Base-by-base conservation (phyloP, 495 filamentous ascomycete genomes). In the Apodospora peruviana region DNA sequence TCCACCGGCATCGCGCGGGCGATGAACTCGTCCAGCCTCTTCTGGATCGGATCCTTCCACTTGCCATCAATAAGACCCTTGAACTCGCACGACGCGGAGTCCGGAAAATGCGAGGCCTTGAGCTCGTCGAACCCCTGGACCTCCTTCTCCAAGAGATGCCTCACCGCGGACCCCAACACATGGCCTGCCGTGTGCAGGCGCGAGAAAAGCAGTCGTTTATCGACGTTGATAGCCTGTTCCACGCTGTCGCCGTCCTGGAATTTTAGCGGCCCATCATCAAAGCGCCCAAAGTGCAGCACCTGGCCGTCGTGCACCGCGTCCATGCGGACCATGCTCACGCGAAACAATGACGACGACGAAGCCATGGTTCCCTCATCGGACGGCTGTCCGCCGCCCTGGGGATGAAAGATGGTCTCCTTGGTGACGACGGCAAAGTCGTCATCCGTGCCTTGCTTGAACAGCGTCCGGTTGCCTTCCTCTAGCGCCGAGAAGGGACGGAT, bases 311-410 rank as follows among this genome's bases (percentile, higher is more conserved):
- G 62, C 29, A 64, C 43, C 4, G 65, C 56, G 29, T 66, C 64
- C 57, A 70, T 70, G 41, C 80, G 80, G 18, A 77, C 80, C 11
- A 70, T 61, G 2, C 60, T 64, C 22, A 84, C 80, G 14, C 64
- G 50, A 57, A 81, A 82, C 34, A 40, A 59, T 4, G 53, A 27
- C 1, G 58, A 53, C 34, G 58, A 48, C 17, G 42, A 8, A 27
- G 51, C 47, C 47, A 85, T 81, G n/a, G 47, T 48, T 29, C 82
- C 82, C 27, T 65, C 68, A 45, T 86, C 82, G 7, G 73, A 77
- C 23, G 82, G 82, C 55, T 86, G 82, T 27, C 82, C 82, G 35
- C 82, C 82, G 4, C 82, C 82, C 61, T 86, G 81, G 2, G 79
- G 73, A 43, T 85, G 77, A 61, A 86, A 86, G 51, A 85, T 82